Evolutionary conservation across 139 green algal species (phyloP).

Genomic region (Pleodorina starrii): DNA sequence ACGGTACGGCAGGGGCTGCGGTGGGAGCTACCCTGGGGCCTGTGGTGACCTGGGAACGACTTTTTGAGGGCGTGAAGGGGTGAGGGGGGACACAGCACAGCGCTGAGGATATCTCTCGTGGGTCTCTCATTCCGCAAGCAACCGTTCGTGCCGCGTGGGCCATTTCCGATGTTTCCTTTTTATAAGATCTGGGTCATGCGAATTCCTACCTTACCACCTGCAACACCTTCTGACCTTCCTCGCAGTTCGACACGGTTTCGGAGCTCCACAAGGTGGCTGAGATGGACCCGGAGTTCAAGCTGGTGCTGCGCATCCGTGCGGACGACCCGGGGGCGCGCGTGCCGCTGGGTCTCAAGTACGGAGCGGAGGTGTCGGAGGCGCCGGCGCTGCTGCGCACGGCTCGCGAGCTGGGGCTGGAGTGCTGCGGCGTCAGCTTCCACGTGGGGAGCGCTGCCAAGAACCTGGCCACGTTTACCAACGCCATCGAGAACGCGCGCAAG

Average conservation of each 20-base stretch:
- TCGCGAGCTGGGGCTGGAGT: conserved; percentile 58
- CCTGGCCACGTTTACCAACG: conserved; percentile 79
- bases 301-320: conserved; percentile 92
- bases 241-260: conserved; percentile 87
- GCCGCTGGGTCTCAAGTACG: conserved; percentile 88
- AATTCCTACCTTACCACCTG: neutral
- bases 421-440: conserved; percentile 96
- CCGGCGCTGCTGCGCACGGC: conserved; percentile 73
- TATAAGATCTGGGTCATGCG: neutral
- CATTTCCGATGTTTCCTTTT: too few species aligned
- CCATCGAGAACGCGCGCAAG: conserved; percentile 71
- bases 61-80: too few species aligned
- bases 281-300: conserved; percentile 72
- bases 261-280: conserved; percentile 94
- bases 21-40: too few species aligned
- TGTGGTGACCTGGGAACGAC: too few species aligned
- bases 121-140: too few species aligned
- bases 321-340: conserved; percentile 84
- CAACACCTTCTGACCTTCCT: neutral
- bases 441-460: conserved; percentile 90
- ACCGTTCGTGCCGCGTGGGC: too few species aligned
- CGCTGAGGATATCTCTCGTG: too few species aligned
- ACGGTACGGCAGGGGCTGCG: neutral
- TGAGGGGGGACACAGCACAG: too few species aligned
- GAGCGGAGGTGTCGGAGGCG: conserved; percentile 83